phyloP scores from a whole-genome alignment of 1,139 yeast genomes.

The Eremothecium coryli region DNA sequence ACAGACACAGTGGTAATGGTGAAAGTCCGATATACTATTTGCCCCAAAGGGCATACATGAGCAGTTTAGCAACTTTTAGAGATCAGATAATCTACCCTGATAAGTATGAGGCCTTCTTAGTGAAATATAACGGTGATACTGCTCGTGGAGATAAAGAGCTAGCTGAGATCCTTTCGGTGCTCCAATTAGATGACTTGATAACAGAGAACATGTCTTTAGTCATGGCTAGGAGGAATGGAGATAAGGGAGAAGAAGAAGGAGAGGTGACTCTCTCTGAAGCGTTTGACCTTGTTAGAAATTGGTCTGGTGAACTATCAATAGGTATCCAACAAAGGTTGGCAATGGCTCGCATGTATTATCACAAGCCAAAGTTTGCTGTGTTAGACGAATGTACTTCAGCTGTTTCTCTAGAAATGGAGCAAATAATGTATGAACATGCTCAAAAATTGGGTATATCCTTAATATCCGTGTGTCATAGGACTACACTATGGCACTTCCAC shows the following conservation, averaged over 20 bases:
- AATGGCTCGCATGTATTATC: slow-evolving; percentile 87
- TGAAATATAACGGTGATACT: slow-evolving; percentile 30
- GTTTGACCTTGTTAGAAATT: slow-evolving; percentile 63
- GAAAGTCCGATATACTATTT: slow-evolving; percentile 66
- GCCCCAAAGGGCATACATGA: slow-evolving; percentile 86
- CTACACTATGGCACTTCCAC: slow-evolving; percentile 91
- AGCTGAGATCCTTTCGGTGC: slow-evolving; percentile 47
- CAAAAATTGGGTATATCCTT: slow-evolving; percentile 72
- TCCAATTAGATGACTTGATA: slow-evolving; percentile 51
- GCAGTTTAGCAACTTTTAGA: slow-evolving; percentile 57
- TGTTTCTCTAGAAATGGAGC: slow-evolving; percentile 85
- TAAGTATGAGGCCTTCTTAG: slow-evolving; percentile 48
- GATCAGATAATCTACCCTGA: slow-evolving; percentile 90
- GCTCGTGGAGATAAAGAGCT: slow-evolving; percentile 54
- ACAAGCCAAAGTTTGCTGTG: slow-evolving; percentile 85
- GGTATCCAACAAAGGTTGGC: slow-evolving; percentile 94
- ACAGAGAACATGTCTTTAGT: slow-evolving; percentile 32
- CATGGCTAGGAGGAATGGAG: slow-evolving; percentile 20
- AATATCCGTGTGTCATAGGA: slow-evolving; percentile 84
- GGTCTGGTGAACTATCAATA: slow-evolving; percentile 82
- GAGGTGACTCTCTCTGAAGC: slow-evolving; percentile 37
- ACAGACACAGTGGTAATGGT: slow-evolving; percentile 16
- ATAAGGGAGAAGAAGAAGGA: slow-evolving; percentile 8
- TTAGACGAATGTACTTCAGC: slow-evolving; percentile 94
- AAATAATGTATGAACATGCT: slow-evolving; percentile 80